Evolutionary conservation across 768 basidiomycete species (phyloP), one percentile per base, ranked within the genome.

Genomic region (Lactarius quietus): DNA sequence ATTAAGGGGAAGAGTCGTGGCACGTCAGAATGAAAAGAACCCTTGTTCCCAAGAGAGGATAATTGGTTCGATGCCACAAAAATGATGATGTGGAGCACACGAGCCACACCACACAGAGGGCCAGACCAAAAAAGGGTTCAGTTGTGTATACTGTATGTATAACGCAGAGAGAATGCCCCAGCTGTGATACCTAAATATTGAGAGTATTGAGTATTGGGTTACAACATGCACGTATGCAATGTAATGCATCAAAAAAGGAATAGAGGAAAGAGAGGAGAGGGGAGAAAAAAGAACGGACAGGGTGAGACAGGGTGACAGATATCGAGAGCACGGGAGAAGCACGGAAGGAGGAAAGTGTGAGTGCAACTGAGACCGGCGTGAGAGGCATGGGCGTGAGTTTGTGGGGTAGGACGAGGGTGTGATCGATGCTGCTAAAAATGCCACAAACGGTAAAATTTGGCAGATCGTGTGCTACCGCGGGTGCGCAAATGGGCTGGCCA

Each of bases 191-290:
- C 56, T 66, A 45, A 31, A 66, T 62, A 58, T 66, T 58, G 61
- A 66, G 57, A 41, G 28, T 66, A 52, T 66, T 66, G 65, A 66
- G 61, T 66, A 66, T n/a, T 61, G 65, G 57, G 53, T 26, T 66
- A 66, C 65, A 66, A 58, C 65, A 62, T 66, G 65, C 61, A 62
- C 56, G 33, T 12, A 14, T 56, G 64, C 64, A 57, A 31, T 52
- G 65, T 57, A 38, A 66, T 66, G 65, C 61, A 66, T 57, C 65
- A 66, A 58, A 66, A 52, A 38, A 48, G n/a, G n/a, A 26, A 57
- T 28, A 20, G 45, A 28, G 36, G 33, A 29, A n/a, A n/a, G n/a
- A n/a, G n/a, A n/a, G n/a, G n/a, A n/a, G n/a, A n/a, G n/a, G n/a
- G n/a, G n/a, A n/a, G n/a, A 14, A 12, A 29, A 31, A 41, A 57